Percentiles rank a stretch among this genome's conserved stretches.
Conservation (phyloP, 176 grass and related monocot genomes). For the Alloteropsis semialata region DNA sequence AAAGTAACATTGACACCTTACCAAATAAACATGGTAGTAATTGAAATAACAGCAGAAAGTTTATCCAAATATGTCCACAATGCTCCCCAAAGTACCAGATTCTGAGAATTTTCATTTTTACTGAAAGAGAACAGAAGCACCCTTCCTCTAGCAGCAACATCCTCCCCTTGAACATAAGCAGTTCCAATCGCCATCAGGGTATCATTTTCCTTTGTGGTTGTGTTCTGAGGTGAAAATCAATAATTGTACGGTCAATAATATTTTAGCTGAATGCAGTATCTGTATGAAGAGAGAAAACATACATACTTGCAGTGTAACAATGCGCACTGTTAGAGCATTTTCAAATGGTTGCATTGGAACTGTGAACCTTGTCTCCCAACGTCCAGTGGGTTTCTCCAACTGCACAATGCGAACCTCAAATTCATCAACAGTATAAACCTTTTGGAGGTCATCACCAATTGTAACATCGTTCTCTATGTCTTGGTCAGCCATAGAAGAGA, state of each 20-base stretch:
- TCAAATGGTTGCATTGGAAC: slow-evolving; percentile 90
- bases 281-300: background rate
- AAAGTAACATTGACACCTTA: slow-evolving; percentile 23
- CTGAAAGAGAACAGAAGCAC: slow-evolving; percentile 81
- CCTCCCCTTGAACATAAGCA: slow-evolving; percentile 95
- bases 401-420: slow-evolving; percentile 89
- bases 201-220: slow-evolving; percentile 85
- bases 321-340: slow-evolving; percentile 85
- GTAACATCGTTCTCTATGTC: slow-evolving; percentile 65
- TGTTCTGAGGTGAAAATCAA: slow-evolving; percentile 60
- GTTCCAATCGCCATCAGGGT: slow-evolving; percentile 83
- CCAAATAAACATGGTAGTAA: background rate
- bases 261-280: background rate
- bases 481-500: slow-evolving; percentile 78
- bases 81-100: slow-evolving; percentile 55
- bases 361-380: slow-evolving; percentile 65
- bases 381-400: slow-evolving; percentile 63
- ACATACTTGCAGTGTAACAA: slow-evolving; percentile 83
- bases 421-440: slow-evolving; percentile 81
- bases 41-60: background rate
- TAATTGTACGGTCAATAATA: slow-evolving; percentile 15
- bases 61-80: slow-evolving; percentile 7
- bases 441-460: slow-evolving; percentile 73
- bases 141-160: slow-evolving; percentile 85
- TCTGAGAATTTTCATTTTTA: slow-evolving; percentile 73